Conservation (phyloP, 2,329 filamentous ascomycete species). For the Colletotrichum melonis region DNA sequence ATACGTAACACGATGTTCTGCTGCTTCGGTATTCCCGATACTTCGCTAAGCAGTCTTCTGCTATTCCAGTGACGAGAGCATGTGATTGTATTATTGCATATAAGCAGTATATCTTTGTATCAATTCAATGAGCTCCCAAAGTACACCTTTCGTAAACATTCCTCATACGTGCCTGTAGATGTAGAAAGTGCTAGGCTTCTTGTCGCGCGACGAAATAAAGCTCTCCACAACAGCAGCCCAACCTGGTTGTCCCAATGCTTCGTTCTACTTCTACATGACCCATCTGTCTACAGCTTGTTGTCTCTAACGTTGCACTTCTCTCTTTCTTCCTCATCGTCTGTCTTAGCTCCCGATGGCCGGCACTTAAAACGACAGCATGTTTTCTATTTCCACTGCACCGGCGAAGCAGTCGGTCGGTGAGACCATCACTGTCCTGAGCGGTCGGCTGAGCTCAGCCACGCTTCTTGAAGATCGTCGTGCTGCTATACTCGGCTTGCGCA, state of each 20-base stretch:
- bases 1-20: too few species aligned
- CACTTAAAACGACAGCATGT: constrained; percentile 56
- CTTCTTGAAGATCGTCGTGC: constrained; percentile 94
- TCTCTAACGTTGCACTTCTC: background rate
- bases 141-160: background rate
- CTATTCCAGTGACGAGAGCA: background rate
- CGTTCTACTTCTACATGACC: background rate
- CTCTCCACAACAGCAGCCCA: background rate
- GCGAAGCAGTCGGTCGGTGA: constrained; percentile 96
- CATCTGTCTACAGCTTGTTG: background rate
- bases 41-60: background rate
- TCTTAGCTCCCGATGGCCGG: constrained; percentile 29
- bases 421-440: constrained; percentile 91
- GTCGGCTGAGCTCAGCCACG: constrained; percentile 87
- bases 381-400: constrained; percentile 77
- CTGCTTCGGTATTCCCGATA: background rate
- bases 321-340: background rate
- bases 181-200: background rate
- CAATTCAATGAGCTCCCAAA: background rate
- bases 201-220: background rate
- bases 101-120: background rate
- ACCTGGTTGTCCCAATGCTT: background rate
- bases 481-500: constrained; percentile 90
- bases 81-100: background rate
- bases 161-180: background rate